These are phyloP conservation scores for Venturia nashicola DNA, from an alignment of 2,329 filamentous ascomycete genomes.

Conservation along the genomic window DNA sequence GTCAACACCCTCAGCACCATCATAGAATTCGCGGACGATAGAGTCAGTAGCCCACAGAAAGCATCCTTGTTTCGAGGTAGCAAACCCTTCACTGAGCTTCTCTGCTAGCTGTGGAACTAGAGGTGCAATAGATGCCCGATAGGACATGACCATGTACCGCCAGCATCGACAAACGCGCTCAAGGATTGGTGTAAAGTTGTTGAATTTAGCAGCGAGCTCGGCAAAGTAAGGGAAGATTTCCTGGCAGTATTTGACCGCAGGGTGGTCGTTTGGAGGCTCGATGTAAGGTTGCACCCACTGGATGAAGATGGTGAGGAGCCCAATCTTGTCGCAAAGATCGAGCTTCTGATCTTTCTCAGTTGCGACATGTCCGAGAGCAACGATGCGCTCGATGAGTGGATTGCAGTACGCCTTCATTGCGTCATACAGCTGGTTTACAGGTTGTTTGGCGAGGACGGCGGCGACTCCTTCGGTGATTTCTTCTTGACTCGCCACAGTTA, in stretches of 20 bases:
- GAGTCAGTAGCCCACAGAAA: slow-evolving; percentile 98
- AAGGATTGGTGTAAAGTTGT: slow-evolving; percentile 74
- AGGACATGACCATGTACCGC: slow-evolving; percentile 94
- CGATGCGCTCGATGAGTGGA: slow-evolving; percentile 73
- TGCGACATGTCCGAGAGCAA: slow-evolving; percentile 76
- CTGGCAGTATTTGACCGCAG: slow-evolving; percentile 90
- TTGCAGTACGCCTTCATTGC: slow-evolving; percentile 89
- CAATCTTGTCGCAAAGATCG: slow-evolving; percentile 81
- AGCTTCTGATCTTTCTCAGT: slow-evolving; percentile 73
- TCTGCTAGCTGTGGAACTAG: slow-evolving; percentile 76
- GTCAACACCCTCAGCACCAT: slow-evolving; percentile 76
- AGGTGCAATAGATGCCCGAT: slow-evolving; percentile 77
- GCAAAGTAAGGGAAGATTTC: slow-evolving; percentile 83
- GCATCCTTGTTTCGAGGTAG: slow-evolving; percentile 77
- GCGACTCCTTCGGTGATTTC: slow-evolving; percentile 95
- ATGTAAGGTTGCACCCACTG: slow-evolving; percentile 67
- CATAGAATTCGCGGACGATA: slow-evolving; percentile 88
- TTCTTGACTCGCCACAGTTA: slow-evolving; percentile 80
- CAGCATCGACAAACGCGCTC: slow-evolving; percentile 92
- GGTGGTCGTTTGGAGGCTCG: slow-evolving; percentile 61
- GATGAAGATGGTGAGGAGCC: slow-evolving; percentile 83
- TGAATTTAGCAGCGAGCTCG: slow-evolving; percentile 78
- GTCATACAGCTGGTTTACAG: slow-evolving; percentile 64
- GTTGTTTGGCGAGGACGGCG: slow-evolving; percentile 78
- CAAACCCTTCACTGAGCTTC: slow-evolving; percentile 76